These are phyloP conservation scores for Solanum habrochaites DNA, from an alignment of 257 asterid species.

Conservation along the genomic window DNA sequence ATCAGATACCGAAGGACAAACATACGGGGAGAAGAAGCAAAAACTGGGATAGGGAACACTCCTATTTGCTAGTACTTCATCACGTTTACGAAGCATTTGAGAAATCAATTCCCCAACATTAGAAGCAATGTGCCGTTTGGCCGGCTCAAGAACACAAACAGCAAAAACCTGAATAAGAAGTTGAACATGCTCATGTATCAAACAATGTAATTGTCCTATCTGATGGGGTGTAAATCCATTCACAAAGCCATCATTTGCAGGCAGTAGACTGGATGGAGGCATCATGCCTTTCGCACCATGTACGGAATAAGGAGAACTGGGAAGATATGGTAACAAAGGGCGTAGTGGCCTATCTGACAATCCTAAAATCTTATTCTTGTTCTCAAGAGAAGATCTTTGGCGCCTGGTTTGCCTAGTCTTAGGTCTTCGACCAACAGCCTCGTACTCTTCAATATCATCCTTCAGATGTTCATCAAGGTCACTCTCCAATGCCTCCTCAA, in stretches of 20 bases:
- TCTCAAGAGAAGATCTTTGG: conserved; percentile 36
- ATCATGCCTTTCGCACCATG: conserved; percentile 31
- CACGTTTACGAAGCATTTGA: conserved; percentile 43
- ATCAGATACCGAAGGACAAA: conserved; percentile 53
- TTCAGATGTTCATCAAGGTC: conserved; percentile 50
- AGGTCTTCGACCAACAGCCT: conserved; percentile 29
- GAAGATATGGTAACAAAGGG: conserved; percentile 60
- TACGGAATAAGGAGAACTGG: conserved; percentile 35
- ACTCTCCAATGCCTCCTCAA: conserved; percentile 96
- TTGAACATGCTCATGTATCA: conserved; percentile 91
- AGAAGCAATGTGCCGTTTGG: conserved; percentile 46
- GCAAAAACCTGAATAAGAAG: conserved; percentile 87
- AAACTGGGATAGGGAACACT: conserved; percentile 59
- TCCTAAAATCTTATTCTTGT: conserved; percentile 37
- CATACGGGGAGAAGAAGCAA: conserved; percentile 62
- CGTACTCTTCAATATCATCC: conserved; percentile 25
- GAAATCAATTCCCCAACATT: conserved; percentile 53
- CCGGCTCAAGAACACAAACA: conserved; percentile 71
- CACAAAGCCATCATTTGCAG: conserved; percentile 39
- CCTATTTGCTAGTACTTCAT: conserved; percentile 52
- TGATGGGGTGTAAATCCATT: conserved; percentile 80
- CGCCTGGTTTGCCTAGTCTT: conserved; percentile 60
- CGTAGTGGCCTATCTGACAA: conserved; percentile 58
- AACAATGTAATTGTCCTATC: conserved; percentile 83
- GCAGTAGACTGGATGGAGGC: conserved; percentile 27